Percentiles rank a stretch among this genome's conserved stretches.
These are phyloP conservation scores for Diaporthe velutina DNA, from an alignment of 2,329 filamentous ascomycete genomes.

Conservation along the genomic window DNA sequence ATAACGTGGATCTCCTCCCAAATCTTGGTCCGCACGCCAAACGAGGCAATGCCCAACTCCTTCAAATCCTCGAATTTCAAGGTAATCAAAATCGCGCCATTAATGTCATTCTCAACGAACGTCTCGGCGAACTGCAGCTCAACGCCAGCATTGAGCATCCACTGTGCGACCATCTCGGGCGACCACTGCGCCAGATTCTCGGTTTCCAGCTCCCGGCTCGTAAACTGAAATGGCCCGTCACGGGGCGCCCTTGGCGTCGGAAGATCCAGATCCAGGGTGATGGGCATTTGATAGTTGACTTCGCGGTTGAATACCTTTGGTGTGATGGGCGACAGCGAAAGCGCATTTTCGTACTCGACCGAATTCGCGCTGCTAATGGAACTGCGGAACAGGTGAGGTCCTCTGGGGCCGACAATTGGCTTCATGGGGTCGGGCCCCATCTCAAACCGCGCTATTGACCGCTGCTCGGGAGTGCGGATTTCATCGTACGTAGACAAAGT, in stretches of 20 bases:
- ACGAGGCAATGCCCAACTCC: slow-evolving; percentile 84
- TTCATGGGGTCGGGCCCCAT: slow-evolving; percentile 64
- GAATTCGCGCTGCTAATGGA: slow-evolving; percentile 70
- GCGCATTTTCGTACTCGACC: slow-evolving; percentile 62
- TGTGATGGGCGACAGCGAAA: slow-evolving; percentile 81
- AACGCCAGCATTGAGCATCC: slow-evolving; percentile 87
- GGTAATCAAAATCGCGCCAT: slow-evolving; percentile 87
- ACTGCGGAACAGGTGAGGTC: slow-evolving; percentile 87
- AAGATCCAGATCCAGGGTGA: slow-evolving; percentile 53
- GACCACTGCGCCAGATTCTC: slow-evolving; percentile 75
- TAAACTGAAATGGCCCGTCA: slow-evolving; percentile 69
- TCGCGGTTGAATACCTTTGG: slow-evolving; percentile 65
- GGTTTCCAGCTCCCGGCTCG: slow-evolving; percentile 69
- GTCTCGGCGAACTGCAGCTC: slow-evolving; percentile 83
- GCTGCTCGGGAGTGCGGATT: slow-evolving; percentile 73
- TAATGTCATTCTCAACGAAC: slow-evolving; percentile 94
- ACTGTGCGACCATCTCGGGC: slow-evolving; percentile 83
- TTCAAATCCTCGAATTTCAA: slow-evolving; percentile 90
- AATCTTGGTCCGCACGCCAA: slow-evolving; percentile 82
- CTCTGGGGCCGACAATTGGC: slow-evolving; percentile 82
- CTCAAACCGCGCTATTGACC: slow-evolving; percentile 39
- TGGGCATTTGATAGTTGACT: slow-evolving; percentile 50
- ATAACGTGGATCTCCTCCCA: slow-evolving; percentile 85
- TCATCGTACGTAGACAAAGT: slow-evolving; percentile 92
- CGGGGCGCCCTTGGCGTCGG: slow-evolving; percentile 54